Evolutionary conservation across 2,329 filamentous ascomycete species (phyloP).

Genomic region (Aureobasidium leucospermi): DNA sequence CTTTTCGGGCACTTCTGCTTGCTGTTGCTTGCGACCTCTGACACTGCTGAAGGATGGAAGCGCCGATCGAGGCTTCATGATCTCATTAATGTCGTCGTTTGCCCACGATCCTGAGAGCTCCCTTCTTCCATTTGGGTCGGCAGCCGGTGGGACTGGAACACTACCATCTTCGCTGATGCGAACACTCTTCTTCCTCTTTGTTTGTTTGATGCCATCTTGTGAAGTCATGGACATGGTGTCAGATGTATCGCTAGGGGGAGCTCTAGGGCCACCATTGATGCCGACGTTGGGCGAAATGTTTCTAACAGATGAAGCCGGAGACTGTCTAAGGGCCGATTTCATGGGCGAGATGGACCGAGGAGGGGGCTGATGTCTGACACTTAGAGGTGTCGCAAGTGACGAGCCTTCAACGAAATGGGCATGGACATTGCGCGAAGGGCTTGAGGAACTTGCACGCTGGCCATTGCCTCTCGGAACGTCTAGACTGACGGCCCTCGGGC

Average conservation of each 20-base stretch:
- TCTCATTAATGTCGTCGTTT: constrained; percentile 50
- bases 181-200: constrained; percentile 48
- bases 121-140: constrained; percentile 25
- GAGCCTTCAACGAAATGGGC: constrained; percentile 59
- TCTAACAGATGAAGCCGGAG: constrained; percentile 45
- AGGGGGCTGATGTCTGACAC: constrained; percentile 60
- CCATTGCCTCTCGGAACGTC: constrained; percentile 25
- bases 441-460: constrained; percentile 35
- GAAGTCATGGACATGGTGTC: constrained; percentile 44
- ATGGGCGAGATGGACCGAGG: constrained; percentile 65
- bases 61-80: constrained; percentile 67
- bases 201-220: constrained; percentile 27
- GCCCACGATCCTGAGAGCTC: constrained; percentile 20
- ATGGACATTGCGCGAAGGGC: constrained; percentile 51
- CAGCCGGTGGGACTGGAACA: constrained; percentile 42
- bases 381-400: constrained; percentile 44
- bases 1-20: constrained; percentile 42
- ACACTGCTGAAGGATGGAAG: constrained; percentile 71
- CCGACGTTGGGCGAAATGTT: constrained; percentile 34
- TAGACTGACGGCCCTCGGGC: constrained; percentile 25
- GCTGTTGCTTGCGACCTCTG: constrained; percentile 45
- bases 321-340: constrained; percentile 68
- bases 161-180: constrained; percentile 67
- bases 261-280: constrained; percentile 42
- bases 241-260: constrained; percentile 46